These are phyloP conservation scores for Cercospora beticola DNA, from an alignment of 2,329 filamentous ascomycete species.

Conservation along the genomic window DNA sequence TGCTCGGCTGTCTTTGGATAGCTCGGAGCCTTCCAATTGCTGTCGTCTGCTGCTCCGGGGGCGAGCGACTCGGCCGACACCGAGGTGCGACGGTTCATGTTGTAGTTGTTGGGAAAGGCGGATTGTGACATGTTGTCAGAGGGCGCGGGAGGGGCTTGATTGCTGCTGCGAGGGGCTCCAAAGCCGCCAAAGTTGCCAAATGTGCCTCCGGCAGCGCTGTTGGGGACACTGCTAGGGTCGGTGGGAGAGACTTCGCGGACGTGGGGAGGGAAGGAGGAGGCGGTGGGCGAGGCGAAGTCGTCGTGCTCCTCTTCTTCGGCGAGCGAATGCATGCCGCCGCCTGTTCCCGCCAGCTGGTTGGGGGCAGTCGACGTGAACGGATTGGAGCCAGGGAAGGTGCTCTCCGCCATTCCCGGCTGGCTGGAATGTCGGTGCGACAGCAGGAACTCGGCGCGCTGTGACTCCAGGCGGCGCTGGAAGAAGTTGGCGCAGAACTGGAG, in stretches of 20 bases:
- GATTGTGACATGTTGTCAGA: conserved; percentile 57
- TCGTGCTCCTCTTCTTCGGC: conserved; percentile 76
- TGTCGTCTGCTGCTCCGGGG: conserved; percentile 76
- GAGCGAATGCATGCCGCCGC: conserved; percentile 60
- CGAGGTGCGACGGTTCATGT: conserved; percentile 87
- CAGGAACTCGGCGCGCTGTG: conserved; percentile 60
- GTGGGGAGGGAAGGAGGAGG: conserved; percentile 46
- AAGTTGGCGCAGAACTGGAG: conserved; percentile 70
- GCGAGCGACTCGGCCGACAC: conserved; percentile 96
- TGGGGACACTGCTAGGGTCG: conserved; percentile 30
- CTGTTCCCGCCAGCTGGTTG: conserved; percentile 41
- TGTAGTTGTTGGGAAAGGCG: conserved; percentile 87
- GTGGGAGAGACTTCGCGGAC: conserved; percentile 52
- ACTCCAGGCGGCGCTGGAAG: conserved; percentile 64
- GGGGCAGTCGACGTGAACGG: conserved; percentile 62
- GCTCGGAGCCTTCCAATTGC: conserved; percentile 85
- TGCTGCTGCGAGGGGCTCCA: conserved; percentile 27
- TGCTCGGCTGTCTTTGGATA: conserved; percentile 84
- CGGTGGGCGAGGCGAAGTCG: conserved; percentile 71
- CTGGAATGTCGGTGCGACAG: conserved; percentile 50
- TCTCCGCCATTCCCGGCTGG: conserved; percentile 64
- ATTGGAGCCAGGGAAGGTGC: conserved; percentile 74
- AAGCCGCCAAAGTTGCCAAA: conserved; percentile 41
- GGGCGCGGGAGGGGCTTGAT: conserved; percentile 35
- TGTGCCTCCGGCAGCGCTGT: conserved; percentile 23